These are phyloP conservation scores for Globisporangium emineosum DNA, from an alignment of 352 stramenopile species.

Conservation along the genomic window DNA sequence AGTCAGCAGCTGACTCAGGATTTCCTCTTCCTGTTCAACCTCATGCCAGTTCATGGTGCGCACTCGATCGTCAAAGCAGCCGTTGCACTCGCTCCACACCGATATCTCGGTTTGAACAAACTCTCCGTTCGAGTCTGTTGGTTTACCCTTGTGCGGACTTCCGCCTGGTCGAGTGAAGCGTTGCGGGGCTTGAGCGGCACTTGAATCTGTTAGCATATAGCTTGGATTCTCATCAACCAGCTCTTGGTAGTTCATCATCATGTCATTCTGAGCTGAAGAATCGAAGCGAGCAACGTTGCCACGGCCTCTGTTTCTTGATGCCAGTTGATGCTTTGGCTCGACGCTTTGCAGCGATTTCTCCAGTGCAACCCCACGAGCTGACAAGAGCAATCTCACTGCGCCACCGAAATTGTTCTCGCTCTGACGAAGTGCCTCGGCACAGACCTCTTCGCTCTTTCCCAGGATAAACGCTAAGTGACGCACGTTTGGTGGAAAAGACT, in stretches of 20 bases:
- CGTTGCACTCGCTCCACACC: constrained; percentile 73
- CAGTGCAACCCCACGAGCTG: constrained; percentile 30
- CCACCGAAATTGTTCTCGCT: constrained; percentile 46
- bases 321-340: constrained; percentile 2
- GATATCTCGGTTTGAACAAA: constrained; percentile 34
- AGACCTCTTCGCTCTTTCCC: constrained; percentile 43
- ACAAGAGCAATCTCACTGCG: constrained; percentile 62
- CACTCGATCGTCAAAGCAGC: constrained; percentile 55
- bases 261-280: constrained; percentile 7
- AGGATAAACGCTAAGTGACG: constrained; percentile 51
- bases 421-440: constrained; percentile 51
- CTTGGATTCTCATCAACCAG: constrained; percentile 78
- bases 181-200: constrained; percentile 26
- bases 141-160: constrained; percentile 49
- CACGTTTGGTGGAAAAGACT: constrained; percentile 37
- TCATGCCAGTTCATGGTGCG: constrained; percentile 58
- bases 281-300: constrained; percentile 1
- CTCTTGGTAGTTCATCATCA: constrained; percentile 55
- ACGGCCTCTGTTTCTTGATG: neutral
- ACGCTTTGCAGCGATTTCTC: constrained; percentile 16
- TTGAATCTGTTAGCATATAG: constrained; percentile 68
- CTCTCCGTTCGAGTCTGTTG: constrained; percentile 22
- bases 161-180: constrained; percentile 20
- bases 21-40: constrained; percentile 59
- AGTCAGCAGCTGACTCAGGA: constrained; percentile 55